Evolutionary conservation across 768 basidiomycete genomes (phyloP), one percentile per base, ranked within the genome.

Genomic region (Tulasnella sp.): DNA sequence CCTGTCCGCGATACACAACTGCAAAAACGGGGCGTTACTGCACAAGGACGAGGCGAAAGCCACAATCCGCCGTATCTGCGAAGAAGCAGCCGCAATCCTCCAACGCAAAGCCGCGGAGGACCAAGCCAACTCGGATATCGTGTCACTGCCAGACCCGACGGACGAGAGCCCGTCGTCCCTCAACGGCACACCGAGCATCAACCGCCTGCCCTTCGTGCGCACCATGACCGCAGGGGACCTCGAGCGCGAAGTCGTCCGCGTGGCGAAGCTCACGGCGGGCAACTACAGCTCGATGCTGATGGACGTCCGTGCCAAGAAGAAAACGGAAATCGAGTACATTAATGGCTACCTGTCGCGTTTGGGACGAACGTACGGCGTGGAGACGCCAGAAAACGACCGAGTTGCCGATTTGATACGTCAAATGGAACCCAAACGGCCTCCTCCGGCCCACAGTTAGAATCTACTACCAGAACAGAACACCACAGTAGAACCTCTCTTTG

Each of bases 231-330:
- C 70, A 1, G 61, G 65, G 2, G 68, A 71, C 23, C 72, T 93
- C 37, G 68, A 76, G 61, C 63, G 70, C 39, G 80, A 87, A 65
- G 80, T 82, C 31, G 49, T 75, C 46, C 75, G 76, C 17, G 76
- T 90, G 41, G 77, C 80, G 14, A 61, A 72, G 7, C 53, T 70
- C 21, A 93, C 88, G 3, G 71, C 69, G 39, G 69, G 70, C 12
- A 90, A 92, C 65, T 76, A 81, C 50, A 90, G 89, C 5, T 87
- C 84, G 14, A 96, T 90, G 79, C 72, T 91, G 15, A 67, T 72
- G 14, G 90, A 94, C 65, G 67, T 93, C 27, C 75, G 74, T 61
- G 68, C 69, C 31, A 82, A 82, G 40, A 54, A 63, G n/a, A 71
- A 72, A 4, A 92, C 90, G 0, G 92, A 97, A 70, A 76, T 97